Base-by-base conservation (phyloP, 176 grass and related monocot species). In the Coix lacrymajobi region DNA sequence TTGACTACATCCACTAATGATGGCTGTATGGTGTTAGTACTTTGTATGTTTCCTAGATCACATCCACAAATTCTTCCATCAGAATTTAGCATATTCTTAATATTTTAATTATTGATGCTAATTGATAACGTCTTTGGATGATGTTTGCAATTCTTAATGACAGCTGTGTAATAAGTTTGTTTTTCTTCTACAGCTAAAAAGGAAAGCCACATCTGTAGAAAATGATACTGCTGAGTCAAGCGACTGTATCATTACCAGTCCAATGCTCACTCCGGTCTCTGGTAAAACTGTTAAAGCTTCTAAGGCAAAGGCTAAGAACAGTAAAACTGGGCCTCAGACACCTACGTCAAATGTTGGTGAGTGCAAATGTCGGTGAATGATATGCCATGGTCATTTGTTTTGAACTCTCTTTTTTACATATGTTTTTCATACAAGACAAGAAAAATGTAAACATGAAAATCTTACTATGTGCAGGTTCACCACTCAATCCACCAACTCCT, bases 331-430 rank as follows among this genome's bases (percentile, higher is more conserved):
- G 7, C 87, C 89, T 79, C 93, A 83, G 87, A 96, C 93, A 8
- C 93, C 93, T 62, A 80, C 88, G 2, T 87, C 93, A 79, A 99
- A 96, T 96, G 89, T 89, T 87, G 97, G 97, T 99, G 52, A 87
- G 83, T 80, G 66, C n/a, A 64, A 84, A 38, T 15, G 74, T 84
- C 34, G 46, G 57, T 67, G 62, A 62, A 70, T n/a, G 40, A 64
- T 46, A 58, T 81, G 49, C 13, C 68, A 73, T 85, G 61, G 16
- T 89, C 81, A 38, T 71, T 72, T 78, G 7, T 25, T 74, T 64
- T 39, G 12, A 84, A 74, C 36, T 37, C 22, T 74, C 19, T 7
- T 83, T 73, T 74, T 29, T 49, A 67, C 67, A 37, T 48, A 15
- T 62, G 11, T 66, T 73, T 73, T 73, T n/a, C 33, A 5, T 40